Evolutionary conservation across 2,329 filamentous ascomycete species (phyloP).

Genomic region (Nothopassalora personata): DNA sequence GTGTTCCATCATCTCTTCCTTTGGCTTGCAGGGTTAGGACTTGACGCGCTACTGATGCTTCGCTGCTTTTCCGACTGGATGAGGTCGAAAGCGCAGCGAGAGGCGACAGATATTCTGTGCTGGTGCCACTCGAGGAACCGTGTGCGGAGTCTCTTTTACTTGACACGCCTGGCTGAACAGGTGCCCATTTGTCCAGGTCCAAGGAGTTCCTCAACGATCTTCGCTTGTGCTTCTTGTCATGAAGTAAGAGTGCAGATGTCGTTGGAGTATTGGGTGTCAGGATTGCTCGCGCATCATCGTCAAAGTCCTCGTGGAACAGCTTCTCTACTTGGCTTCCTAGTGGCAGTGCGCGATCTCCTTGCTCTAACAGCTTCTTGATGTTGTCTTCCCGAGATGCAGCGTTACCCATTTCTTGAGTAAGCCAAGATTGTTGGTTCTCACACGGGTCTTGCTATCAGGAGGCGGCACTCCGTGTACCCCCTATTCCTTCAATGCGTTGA

Average conservation of each 20-base stretch:
- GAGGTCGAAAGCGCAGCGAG: neutral
- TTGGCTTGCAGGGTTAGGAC: neutral
- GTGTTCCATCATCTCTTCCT: neutral
- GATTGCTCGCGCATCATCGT: neutral
- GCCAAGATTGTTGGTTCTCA: neutral
- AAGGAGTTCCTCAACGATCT: neutral
- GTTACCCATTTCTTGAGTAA: constrained; percentile 1
- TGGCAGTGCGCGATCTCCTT: neutral
- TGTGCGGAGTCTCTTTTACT: neutral
- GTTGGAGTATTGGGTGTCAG: neutral
- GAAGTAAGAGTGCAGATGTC: neutral
- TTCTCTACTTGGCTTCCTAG: constrained; percentile 6
- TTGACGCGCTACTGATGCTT: neutral
- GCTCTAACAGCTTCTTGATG: neutral
- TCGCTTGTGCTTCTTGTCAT: neutral
- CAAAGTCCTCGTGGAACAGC: constrained; percentile 4
- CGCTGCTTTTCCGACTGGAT: neutral
- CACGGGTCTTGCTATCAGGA: neutral
- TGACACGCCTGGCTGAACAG: neutral
- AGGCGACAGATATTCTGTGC: neutral
- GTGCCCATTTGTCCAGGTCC: constrained; percentile 1
- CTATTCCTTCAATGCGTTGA: neutral
- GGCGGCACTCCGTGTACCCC: neutral
- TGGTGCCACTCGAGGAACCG: neutral
- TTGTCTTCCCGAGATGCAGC: neutral